Conservation (phyloP, 305 asterid species). For the Solanum chacoense region DNA sequence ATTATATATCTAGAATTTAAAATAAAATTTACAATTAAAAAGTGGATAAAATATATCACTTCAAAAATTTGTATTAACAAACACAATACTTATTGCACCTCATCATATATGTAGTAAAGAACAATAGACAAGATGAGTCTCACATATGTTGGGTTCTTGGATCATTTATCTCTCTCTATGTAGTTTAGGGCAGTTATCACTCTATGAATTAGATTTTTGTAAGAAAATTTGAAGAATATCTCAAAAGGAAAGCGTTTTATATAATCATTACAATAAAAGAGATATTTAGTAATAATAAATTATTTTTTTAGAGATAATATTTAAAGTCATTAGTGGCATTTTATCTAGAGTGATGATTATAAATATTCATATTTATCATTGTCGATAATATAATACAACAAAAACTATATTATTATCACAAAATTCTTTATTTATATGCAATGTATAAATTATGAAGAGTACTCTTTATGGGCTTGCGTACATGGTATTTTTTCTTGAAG, state of each 20-base stretch:
- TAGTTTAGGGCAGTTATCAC: neutral
- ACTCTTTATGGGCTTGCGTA: neutral
- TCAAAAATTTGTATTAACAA: no score
- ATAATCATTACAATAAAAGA: no score
- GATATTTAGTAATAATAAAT: no score
- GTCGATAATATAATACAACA: neutral
- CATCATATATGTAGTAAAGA: neutral
- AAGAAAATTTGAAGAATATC: neutral
- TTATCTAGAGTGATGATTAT: neutral
- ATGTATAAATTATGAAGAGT: neutral
- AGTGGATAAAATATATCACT: neutral
- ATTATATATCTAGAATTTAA: no score
- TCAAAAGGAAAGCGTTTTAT: no score
- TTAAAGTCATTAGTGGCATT: neutral
- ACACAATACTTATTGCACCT: neutral
- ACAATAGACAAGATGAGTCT: neutral
- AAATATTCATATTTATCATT: neutral
- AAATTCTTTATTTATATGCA: neutral
- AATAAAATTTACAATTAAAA: no score
- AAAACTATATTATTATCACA: neutral
- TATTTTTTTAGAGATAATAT: no score
- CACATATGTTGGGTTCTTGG: neutral
- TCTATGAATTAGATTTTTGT: neutral
- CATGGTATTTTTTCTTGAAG: neutral
- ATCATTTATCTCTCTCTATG: neutral